A percentile compares a stretch with the other conserved stretches of the same genome.
Evolutionary conservation across 176 grass and related monocot species (phyloP).

Genomic region (Secale cereale): DNA sequence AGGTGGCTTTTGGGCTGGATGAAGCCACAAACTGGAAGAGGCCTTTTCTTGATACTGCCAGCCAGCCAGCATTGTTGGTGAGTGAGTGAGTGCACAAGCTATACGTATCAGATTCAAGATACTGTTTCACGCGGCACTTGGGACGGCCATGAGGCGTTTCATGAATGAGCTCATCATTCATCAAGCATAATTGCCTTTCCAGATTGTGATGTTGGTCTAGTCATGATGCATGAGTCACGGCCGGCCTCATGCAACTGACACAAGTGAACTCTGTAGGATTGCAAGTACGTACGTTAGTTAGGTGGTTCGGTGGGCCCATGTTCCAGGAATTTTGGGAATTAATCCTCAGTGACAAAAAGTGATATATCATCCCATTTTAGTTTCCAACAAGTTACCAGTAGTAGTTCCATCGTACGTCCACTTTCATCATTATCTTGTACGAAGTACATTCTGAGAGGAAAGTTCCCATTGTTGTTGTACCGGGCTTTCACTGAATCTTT

Average conservation of each 20-base stretch:
- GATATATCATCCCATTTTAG: too few relatives aligned
- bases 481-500: background rate
- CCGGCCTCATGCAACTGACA: background rate
- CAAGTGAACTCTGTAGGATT: background rate
- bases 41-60: background rate
- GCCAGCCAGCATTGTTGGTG: too few relatives aligned
- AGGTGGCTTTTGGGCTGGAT: background rate
- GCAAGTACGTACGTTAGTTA: too few relatives aligned
- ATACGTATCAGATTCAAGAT: conserved; percentile 7
- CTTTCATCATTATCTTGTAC: too few relatives aligned
- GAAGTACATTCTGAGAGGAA: too few relatives aligned
- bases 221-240: background rate
- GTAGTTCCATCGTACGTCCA: too few relatives aligned
- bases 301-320: too few relatives aligned
- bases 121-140: conserved; percentile 24
- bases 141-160: conserved; percentile 14
- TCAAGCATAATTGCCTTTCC: background rate
- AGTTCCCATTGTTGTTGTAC: too few relatives aligned
- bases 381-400: too few relatives aligned
- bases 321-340: background rate
- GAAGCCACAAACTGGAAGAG: background rate
- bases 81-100: background rate
- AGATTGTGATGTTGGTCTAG: background rate
- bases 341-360: background rate
- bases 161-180: conserved; percentile 5